Base-by-base conservation (phyloP, 441 rosid species). In the Pelargonium exstipulatum region DNA sequence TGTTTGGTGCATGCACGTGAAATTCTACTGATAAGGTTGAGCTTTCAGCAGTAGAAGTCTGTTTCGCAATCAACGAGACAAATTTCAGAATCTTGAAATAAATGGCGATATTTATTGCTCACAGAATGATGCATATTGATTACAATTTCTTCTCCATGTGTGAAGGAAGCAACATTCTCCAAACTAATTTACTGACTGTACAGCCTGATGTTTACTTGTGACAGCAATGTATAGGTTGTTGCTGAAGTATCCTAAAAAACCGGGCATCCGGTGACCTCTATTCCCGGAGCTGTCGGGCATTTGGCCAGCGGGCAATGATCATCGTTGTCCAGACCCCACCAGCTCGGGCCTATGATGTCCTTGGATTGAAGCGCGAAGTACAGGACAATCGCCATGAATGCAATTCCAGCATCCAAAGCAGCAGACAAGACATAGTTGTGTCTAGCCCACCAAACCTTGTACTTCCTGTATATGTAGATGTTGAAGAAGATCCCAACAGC, bases 401-500 rank as follows among this genome's bases (percentile, higher is more conserved):
- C 58, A 7, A 51, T 17, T 17, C 58, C 58, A 6, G 58, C 58
- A 14, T 51, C 58, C 18, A 51, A 6, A 51, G 58, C 58, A n/a
- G 58, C 58, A 2, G 58, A 51, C 58, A 51, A 4, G 8, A 51
- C 58, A 51, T 51, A 51, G 8, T n/a, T 51, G 5, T 51, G 58
- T 17, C 58, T 51, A 0, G 58, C 58, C 58, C 58, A 51, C 58
- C 58, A 51, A 0, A 6, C 1, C 58, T 51, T 51, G 18, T 51
- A 51, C 22, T 51, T 51, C 18, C 58, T 51, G 58, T n/a, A 51
- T 13, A 51, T 51, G 58, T 51, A 51, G 8, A 51, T 17, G 17
- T 51, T 51, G 17, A 51, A 51, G 18, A 51, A 14, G 58, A 51
- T 4, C 58, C 58, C 58, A n/a, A 51, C 58, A 14, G 58, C 58